Evolutionary conservation across 495 filamentous ascomycete genomes (phyloP).

Genomic region (Apiosordaria backusii): DNA sequence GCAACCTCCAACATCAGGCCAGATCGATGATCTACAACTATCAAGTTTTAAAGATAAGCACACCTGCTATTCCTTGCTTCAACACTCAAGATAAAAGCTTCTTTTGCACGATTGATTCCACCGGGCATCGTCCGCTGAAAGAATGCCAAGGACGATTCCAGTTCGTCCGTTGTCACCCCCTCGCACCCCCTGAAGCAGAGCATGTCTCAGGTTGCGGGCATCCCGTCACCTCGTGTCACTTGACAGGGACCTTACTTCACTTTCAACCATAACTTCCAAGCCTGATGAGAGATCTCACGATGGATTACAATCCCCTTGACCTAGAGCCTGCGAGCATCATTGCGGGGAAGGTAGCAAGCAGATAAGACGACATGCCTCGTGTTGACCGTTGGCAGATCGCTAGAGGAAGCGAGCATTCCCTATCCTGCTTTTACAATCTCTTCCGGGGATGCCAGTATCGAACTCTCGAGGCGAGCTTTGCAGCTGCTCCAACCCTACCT

Average conservation of each 20-base stretch:
- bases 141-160: neutral
- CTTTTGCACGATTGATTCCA: neutral
- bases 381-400: neutral
- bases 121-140: no score
- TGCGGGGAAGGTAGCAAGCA: neutral
- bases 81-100: slow-evolving; percentile 5
- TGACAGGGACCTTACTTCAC: slow-evolving; percentile 1
- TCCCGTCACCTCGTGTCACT: slow-evolving; percentile 13
- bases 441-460: no score
- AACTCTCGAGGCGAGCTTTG: neutral
- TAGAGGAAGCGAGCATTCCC: neutral
- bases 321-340: neutral
- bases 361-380: slow-evolving; percentile 3
- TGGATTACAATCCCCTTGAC: neutral
- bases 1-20: neutral
- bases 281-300: neutral
- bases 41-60: neutral
- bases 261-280: neutral
- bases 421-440: neutral
- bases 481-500: neutral
- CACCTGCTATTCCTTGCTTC: neutral
- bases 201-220: slow-evolving; percentile 26
- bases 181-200: neutral
- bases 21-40: neutral
- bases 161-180: slow-evolving; percentile 1